Evolutionary conservation across 2,329 filamentous ascomycete species (phyloP).

Genomic region (Verticillium klebahnii): DNA sequence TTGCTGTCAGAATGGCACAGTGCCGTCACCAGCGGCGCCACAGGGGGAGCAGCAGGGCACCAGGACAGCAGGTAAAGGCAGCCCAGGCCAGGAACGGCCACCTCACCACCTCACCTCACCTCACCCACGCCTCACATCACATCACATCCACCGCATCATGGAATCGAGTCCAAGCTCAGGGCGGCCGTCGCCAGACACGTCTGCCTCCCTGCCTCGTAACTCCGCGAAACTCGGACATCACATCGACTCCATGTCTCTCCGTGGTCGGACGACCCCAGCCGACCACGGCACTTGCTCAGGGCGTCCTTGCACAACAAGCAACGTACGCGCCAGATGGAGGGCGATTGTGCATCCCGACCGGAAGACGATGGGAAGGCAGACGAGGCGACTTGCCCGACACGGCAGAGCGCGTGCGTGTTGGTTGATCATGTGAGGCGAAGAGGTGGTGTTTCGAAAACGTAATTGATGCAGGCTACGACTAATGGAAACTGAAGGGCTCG

Average conservation of each 20-base stretch:
- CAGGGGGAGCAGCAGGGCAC: neutral
- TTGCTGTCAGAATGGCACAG: neutral
- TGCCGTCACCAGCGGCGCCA: neutral
- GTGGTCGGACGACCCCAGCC: neutral
- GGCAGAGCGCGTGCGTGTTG: neutral
- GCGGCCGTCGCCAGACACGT: neutral
- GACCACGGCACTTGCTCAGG: neutral
- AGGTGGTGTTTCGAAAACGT: constrained; percentile 18
- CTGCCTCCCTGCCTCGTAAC: neutral
- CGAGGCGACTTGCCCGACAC: constrained; percentile 1
- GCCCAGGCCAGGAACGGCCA: neutral
- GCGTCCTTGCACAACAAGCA: neutral
- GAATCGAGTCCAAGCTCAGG: neutral
- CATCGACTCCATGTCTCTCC: neutral
- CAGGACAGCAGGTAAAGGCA: neutral
- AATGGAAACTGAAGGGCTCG: constrained; percentile 8
- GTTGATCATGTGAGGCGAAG: constrained; percentile 12
- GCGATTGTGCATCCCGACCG: neutral
- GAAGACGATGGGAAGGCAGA: constrained; percentile 18
- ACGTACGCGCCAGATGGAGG: neutral
- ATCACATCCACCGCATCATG: neutral
- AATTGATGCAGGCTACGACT: constrained; percentile 17
- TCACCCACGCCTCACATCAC: neutral
- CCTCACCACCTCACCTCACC: neutral
- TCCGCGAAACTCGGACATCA: neutral